Evolutionary conservation across 176 grass and related monocot genomes (phyloP), one percentile per base, ranked within the genome.

Genomic region (Zoysia pacifica): DNA sequence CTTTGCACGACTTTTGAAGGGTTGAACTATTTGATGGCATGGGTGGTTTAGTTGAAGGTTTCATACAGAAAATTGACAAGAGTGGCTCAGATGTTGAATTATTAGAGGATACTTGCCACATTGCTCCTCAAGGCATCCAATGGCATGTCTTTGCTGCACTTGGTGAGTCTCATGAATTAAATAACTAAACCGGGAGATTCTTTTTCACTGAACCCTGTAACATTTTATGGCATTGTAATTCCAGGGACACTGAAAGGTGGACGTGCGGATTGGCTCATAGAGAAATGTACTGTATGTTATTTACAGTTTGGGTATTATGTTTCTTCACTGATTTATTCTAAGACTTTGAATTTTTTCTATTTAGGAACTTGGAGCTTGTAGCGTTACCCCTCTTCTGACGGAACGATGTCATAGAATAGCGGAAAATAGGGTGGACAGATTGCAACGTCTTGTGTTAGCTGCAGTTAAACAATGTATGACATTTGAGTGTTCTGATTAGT

Each of bases 221-320:
- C n/a, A 76, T 73, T 72, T 76, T 75, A 14, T 44, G 43, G 35
- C 77, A 49, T 5, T 65, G 11, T 55, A 61, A 79, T 67, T 69
- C 76, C 78, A 98, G 95, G 95, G 44, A 98, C 88, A 7, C 42
- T 98, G 86, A 98, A 94, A 87, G 90, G 95, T n/a, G 95, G 95
- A 46, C 90, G 92, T 2, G 83, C 92, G 50, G 95, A 94, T 87
- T 98, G 95, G 95, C 92, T 98, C 65, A 83, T 98, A 69, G 95
- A 98, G 85, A 98, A 98, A 94, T 98, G 88, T 87, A 98, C 95
- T 86, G 95, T 98, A 94, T 91, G 92, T 94, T 84, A 88, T 62
- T 48, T 60, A 55, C 71, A 56, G 19, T 84, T 70, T 76, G 65
- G 35, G 35, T 81, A 28, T 48, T 72, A 3, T 65, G 48, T 20